Conservation (phyloP, 805 yeast genomes). For the Kregervanrija pseudodelftensis region DNA sequence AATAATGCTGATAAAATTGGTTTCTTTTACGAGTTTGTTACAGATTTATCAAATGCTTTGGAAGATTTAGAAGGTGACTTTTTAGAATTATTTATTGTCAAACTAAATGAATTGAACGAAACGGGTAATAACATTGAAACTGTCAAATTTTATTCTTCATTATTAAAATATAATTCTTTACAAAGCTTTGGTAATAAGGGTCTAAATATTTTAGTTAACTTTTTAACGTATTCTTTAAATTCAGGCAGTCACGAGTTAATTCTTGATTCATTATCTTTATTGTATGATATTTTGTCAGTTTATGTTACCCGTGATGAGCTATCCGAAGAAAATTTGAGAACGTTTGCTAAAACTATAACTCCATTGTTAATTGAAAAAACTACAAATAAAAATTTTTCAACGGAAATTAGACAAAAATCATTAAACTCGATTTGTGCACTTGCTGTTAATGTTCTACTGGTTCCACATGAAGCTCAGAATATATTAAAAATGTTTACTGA, state of each 20-base stretch:
- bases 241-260: slow-evolving; percentile 26
- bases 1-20: slow-evolving; percentile 11
- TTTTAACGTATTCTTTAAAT: slow-evolving; percentile 15
- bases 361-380: slow-evolving; percentile 18
- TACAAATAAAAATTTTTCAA: slow-evolving; percentile 24
- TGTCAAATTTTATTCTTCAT: slow-evolving; percentile 29
- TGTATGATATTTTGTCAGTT: slow-evolving; percentile 15
- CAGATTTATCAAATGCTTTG: slow-evolving; percentile 20
- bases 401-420: slow-evolving; percentile 27
- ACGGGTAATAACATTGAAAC: slow-evolving; percentile 25
- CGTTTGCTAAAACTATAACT: slow-evolving; percentile 5
- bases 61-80: slow-evolving; percentile 20
- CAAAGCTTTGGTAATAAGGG: slow-evolving; percentile 24
- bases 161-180: slow-evolving; percentile 27
- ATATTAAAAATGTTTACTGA: slow-evolving; percentile 16
- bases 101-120: slow-evolving; percentile 13
- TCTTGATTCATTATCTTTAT: slow-evolving; percentile 21
- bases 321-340: slow-evolving; percentile 1
- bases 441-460: slow-evolving; percentile 11
- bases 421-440: slow-evolving; percentile 16
- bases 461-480: neutral
- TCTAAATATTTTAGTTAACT: slow-evolving; percentile 14
- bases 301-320: slow-evolving; percentile 8
- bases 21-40: slow-evolving; percentile 18
- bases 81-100: slow-evolving; percentile 12